Base-by-base conservation (phyloP, 108 stramenopile species). In the Seminavis robusta region DNA sequence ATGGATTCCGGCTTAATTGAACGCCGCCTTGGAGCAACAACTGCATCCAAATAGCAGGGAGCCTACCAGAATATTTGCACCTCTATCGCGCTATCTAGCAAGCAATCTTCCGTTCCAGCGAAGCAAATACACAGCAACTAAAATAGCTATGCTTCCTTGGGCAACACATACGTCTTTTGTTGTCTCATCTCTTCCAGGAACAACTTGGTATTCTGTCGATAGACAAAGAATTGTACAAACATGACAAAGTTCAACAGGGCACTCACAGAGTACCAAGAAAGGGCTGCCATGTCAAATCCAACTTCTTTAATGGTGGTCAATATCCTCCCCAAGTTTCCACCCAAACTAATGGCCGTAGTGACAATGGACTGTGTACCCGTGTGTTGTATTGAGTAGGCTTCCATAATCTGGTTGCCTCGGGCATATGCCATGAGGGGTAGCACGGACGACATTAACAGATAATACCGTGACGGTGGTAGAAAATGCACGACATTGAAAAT, bases 291-390 rank as follows among this genome's bases (percentile, higher is more conserved):
- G 34, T 92, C 86, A 56, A 65, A 77, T 8, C 90, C 90, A 20
- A 86, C 78, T 61, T 87, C 86, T 45, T 80, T 71, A 19, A 87
- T 69, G 7, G 90, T 92, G 4, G 90, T 92, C 1, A 63, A 58
- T n/a, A 88, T 73, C 20, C 90, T 65, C 21, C 86, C 77, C 38
- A 76, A 23, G 8, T 74, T 51, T 4, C 90, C 90, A 8, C 69
- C 56, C 4, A 82, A 57, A 67, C 79, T 92, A 74, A 88, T 76
- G 1, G 47, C 36, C 1, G 68, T 79, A 15, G 90, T 92, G 5
- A 85, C 64, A 19, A 87, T 59, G 8, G 80, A 81, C 31, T 87
- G 79, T 10, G 77, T 74, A 27, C 90, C 90, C 11, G 90, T 92
- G 33, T 86, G 86, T 59, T 88, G 83, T 19, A 67, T 69, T 30